These are phyloP conservation scores for Solanum hybrid DNA, from an alignment of 305 asterid genomes.

Conservation along the genomic window DNA sequence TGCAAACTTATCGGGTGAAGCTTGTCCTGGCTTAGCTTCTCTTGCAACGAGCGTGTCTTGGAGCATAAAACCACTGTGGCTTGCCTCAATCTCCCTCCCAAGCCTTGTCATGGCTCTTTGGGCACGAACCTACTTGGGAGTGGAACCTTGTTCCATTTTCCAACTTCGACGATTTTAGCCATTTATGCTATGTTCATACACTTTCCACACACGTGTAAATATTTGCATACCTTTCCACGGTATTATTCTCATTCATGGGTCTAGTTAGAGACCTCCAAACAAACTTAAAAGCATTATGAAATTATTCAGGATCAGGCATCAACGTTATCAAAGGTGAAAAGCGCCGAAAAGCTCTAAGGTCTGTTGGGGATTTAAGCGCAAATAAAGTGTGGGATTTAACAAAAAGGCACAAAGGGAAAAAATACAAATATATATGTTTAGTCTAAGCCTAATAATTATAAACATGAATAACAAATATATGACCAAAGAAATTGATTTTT, in stretches of 20 bases:
- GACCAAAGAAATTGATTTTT: neutral
- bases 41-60: neutral
- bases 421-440: neutral
- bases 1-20: neutral
- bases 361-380: neutral
- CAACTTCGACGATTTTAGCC: neutral
- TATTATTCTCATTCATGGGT: neutral
- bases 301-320: neutral
- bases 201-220: neutral
- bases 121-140: neutral
- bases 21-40: neutral
- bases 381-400: neutral
- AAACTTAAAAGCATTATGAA: neutral
- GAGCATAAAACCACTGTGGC: neutral
- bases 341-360: neutral
- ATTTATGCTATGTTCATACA: neutral
- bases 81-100: neutral
- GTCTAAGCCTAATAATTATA: neutral
- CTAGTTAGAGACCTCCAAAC: neutral
- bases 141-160: neutral
- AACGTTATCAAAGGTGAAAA: neutral
- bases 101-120: neutral
- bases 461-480: neutral
- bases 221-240: neutral
- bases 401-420: neutral